These are phyloP conservation scores for Monosporozyma aquatica DNA, from an alignment of 805 yeast species.

Conservation along the genomic window DNA sequence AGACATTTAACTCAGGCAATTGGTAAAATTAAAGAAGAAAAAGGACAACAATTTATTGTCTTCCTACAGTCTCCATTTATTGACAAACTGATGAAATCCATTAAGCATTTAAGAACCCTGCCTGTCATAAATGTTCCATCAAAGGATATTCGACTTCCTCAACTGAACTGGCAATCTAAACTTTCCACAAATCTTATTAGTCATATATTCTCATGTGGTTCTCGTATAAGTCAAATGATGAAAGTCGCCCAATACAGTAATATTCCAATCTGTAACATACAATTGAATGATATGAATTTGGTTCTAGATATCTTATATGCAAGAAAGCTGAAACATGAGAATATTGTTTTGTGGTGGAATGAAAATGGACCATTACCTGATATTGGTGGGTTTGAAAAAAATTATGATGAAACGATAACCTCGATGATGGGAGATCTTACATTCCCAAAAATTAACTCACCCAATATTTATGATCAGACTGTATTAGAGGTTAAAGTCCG, in stretches of 20 bases:
- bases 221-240: conserved; percentile 61
- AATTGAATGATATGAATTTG: conserved; percentile 65
- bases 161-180: conserved; percentile 72
- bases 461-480: conserved; percentile 73
- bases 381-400: conserved; percentile 72
- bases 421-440: conserved; percentile 45
- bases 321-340: conserved; percentile 53
- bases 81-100: conserved; percentile 36
- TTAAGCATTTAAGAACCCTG: conserved; percentile 43
- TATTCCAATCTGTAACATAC: conserved; percentile 80
- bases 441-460: conserved; percentile 63
- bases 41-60: conserved; percentile 54
- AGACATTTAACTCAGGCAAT: conserved; percentile 48
- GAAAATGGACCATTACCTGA: conserved; percentile 62
- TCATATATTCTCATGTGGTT: conserved; percentile 63
- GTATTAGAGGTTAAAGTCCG: conserved; percentile 69
- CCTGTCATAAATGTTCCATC: conserved; percentile 57
- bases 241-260: conserved; percentile 62
- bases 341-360: conserved; percentile 91
- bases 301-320: conserved; percentile 84
- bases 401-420: conserved; percentile 36
- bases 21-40: conserved; percentile 51
- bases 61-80: conserved; percentile 67
- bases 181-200: conserved; percentile 56
- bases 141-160: conserved; percentile 53